phyloP scores from a whole-genome alignment of 1,284 basidiomycete genomes.

The Puccinia horiana region DNA sequence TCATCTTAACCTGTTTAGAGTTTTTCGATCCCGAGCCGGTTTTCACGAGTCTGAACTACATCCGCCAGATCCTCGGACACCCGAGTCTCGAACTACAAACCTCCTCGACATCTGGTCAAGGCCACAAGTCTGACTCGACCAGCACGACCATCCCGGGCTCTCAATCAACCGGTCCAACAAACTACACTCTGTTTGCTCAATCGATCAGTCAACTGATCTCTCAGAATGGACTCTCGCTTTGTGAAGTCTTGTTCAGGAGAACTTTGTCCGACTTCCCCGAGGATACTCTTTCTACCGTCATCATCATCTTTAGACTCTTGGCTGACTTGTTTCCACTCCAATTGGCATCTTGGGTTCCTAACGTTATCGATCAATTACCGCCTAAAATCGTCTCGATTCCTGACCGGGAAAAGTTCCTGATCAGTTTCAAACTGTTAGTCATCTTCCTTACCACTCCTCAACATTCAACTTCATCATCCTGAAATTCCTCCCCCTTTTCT shows the following conservation, averaged over 20 bases:
- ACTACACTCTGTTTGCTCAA: conserved; percentile 58
- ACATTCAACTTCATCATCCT: conserved; percentile 37
- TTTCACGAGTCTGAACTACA: conserved; percentile 76
- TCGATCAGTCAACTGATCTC: conserved; percentile 71
- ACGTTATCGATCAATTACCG: conserved; percentile 72
- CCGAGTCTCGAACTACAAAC: conserved; percentile 58
- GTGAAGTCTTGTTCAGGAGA: conserved; percentile 73
- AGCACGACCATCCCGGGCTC: conserved; percentile 20
- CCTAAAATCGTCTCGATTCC: conserved; percentile 66
- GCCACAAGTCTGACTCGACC: conserved; percentile 5
- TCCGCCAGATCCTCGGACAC: conserved; percentile 73
- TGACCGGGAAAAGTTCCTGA: conserved; percentile 74
- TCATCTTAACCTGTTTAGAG: conserved; percentile 73
- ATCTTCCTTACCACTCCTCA: neutral
- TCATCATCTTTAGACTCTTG: conserved; percentile 75
- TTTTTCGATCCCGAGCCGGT: conserved; percentile 78
- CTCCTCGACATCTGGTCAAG: neutral
- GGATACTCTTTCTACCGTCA: conserved; percentile 73
- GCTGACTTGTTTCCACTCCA: conserved; percentile 69
- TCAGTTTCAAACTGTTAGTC: conserved; percentile 71
- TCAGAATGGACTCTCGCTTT: conserved; percentile 73
- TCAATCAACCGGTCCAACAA: conserved; percentile 14
- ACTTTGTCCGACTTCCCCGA: conserved; percentile 84
- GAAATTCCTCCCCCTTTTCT: conserved; percentile 8
- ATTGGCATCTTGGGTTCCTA: conserved; percentile 71